Conservation (phyloP, 306 rosid genomes). For the Fragaria iinumae region DNA sequence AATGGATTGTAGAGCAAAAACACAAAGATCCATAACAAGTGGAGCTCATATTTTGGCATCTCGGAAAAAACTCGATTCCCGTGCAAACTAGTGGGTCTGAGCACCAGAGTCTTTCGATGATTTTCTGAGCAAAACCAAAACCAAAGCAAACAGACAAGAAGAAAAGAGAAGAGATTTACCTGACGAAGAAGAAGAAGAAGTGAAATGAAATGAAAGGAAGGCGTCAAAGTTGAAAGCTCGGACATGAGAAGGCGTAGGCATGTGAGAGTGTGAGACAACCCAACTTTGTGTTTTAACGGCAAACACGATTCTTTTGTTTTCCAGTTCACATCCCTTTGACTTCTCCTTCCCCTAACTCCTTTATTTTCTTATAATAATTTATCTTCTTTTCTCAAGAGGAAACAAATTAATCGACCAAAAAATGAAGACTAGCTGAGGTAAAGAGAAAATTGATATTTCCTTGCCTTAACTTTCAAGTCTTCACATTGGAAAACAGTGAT, state of each 20-base stretch:
- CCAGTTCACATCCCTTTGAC: not conserved
- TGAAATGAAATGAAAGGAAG: not conserved
- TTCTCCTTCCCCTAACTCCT: not conserved
- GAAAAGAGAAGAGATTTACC: conserved; percentile 4
- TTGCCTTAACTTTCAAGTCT: no score
- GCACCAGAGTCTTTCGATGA: not conserved
- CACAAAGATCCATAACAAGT: not conserved
- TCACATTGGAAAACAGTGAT: not conserved
- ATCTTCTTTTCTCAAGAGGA: no score
- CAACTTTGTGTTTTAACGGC: not conserved
- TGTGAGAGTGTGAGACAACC: not conserved
- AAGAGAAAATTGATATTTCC: no score
- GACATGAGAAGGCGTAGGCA: not conserved
- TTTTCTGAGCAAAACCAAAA: not conserved
- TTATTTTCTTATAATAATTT: no score
- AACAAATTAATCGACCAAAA: no score
- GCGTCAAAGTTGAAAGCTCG: not conserved
- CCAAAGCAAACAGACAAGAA: no score
- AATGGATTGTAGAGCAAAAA: not conserved
- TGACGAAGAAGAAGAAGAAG: not conserved
- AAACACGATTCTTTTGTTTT: not conserved
- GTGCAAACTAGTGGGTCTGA: not conserved
- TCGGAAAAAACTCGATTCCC: not conserved
- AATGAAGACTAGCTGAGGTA: no score
- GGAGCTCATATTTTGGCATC: not conserved